Base-by-base conservation (phyloP, 2,329 filamentous ascomycete species). In the Aureobasidium sp. region DNA sequence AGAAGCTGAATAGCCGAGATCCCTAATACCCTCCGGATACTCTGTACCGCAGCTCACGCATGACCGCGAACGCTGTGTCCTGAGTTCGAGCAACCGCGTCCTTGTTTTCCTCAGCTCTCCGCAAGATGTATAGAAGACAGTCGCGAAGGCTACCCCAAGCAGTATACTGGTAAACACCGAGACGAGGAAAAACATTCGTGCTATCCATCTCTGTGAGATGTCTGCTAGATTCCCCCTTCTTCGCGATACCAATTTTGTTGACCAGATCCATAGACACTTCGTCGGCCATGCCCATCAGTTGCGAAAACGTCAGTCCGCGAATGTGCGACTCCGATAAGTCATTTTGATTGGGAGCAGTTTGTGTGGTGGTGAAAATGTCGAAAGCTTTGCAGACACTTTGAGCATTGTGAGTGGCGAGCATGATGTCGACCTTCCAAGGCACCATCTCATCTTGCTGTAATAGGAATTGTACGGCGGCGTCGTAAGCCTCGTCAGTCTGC, bases 321-420 rank as follows among this genome's bases (percentile, higher is more conserved):
- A 36, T 21, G 9, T 52, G 32, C 5, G 78, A 76, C 1, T 81
- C 78, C 3, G 77, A 76, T 1, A 73, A 34, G 63, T 78, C 63
- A 39, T 73, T 69, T 3, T 68, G 69, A 50, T 68, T 66, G 29
- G 73, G 66, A 5, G 29, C 11, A 5, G 8, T 37, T 5, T 10
- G 11, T n/a, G 49, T 39, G 34, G 21, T 39, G n/a, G 49, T 52
- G 21, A 39, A 52, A 5, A 57, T 21, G 5, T 42, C 53, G 7
- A 57, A 57, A 10, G 53, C 53, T 34, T 34, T 29, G 9, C 34
- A 27, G 25, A 57, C 53, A n/a, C 39, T 57, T 44, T 44, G 15
- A 1, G 53, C 42, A 15, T 57, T 57, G 37, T 57, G 53, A 13
- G 53, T 44, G 16, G 53, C 53, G 15, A 57, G 39, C 53, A 57